Evolutionary conservation across 495 filamentous ascomycete genomes (phyloP), one percentile per base, ranked within the genome.

Genomic region (Penicillium ucsense): DNA sequence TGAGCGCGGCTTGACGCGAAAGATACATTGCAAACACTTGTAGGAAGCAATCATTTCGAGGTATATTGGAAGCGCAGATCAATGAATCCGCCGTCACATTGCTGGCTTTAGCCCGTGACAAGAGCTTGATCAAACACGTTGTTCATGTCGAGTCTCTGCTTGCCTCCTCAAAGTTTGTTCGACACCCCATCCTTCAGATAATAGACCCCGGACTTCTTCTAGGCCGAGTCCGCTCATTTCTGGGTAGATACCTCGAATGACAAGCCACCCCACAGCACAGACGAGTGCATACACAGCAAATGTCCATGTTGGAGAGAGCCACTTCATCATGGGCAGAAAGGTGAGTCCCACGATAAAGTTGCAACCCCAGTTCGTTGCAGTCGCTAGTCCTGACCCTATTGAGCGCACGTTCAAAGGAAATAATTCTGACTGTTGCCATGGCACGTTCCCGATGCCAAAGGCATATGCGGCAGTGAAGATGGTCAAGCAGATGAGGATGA

Each of bases 381-480:
- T 96, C 2, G 87, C 81, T n/a, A 94, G 54, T 0, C 81, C 82
- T 31, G 86, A 90, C 5, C 90, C 90, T 2, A 94, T 59, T 0
- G 84, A 85, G 31, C 90, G 85, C 6, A 94, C 86, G 38, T 78
- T 80, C 52, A 95, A 75, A 5, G 89, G 82, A 57, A 96, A 95
- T 10, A 96, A 78, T 68, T 96, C 90, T 52, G 80, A 83, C 62
- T 94, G 88, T 70, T 91, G 88, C 90, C 90, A 96, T 1, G 90
- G 89, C 3, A 96, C 86, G 49, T 88, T 89, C 4, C 90, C 90
- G 3, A 96, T 73, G n/a, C 90, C 90, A 6, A 88, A 70, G 7
- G 90, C 89, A 57, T 92, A 96, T 0, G 80, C 79, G 43, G 85
- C 82, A 1, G 91, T 88, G 61, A 91, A 96, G n/a, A 87, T 43